phyloP scores from a whole-genome alignment of 345 rosid species.

The Citrus hindsii region DNA sequence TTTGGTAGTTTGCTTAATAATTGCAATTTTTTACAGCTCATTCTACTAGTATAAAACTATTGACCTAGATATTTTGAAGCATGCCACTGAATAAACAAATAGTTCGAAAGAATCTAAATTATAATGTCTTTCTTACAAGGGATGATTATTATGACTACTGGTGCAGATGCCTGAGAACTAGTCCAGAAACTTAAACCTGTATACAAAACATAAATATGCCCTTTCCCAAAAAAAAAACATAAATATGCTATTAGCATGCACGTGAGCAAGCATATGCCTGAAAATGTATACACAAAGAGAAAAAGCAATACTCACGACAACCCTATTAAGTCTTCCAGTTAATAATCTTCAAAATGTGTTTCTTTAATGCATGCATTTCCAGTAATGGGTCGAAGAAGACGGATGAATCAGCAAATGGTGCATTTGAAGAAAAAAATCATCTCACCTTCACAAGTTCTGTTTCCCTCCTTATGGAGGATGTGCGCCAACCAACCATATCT shows the following conservation, averaged over 20 bases:
- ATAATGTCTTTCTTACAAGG: background rate
- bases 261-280: background rate
- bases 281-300: background rate
- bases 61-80: background rate
- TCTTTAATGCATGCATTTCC: background rate
- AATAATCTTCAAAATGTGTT: too few species aligned
- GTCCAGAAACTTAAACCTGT: background rate
- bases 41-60: background rate
- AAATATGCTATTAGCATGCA: background rate
- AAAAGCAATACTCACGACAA: background rate
- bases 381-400: background rate
- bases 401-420: background rate
- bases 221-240: background rate
- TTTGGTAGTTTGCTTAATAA: background rate
- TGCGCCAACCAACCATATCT: constrained; percentile 99
- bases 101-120: background rate
- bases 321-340: too few species aligned
- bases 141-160: background rate
- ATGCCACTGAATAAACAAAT: background rate
- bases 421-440: background rate
- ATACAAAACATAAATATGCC: background rate
- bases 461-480: constrained; percentile 94
- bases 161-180: background rate
- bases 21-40: background rate
- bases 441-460: constrained; percentile 80